Conservation (phyloP, 257 asterid genomes). For the Euphrasia confusa region DNA sequence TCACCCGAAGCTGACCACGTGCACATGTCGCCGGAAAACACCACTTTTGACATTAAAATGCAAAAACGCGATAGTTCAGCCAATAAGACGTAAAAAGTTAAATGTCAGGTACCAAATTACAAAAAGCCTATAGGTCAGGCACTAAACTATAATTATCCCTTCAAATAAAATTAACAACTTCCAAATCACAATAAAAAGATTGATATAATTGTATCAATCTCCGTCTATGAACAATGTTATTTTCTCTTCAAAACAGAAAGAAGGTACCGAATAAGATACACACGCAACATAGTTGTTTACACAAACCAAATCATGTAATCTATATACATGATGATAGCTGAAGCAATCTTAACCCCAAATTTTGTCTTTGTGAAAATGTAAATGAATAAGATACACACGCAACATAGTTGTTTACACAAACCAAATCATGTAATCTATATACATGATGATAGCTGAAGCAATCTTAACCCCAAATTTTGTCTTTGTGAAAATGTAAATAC, state of each 20-base stretch:
- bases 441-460: background rate
- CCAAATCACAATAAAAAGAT: no score
- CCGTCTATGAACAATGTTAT: no score
- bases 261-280: background rate
- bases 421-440: conserved; percentile 16
- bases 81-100: no score
- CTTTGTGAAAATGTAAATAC: conserved; percentile 13
- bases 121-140: no score
- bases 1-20: no score
- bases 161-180: no score
- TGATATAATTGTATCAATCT: no score
- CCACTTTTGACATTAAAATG: no score
- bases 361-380: conserved; percentile 1
- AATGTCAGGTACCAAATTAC: no score
- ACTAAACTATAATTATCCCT: no score
- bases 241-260: background rate
- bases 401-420: background rate
- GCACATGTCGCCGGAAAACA: no score
- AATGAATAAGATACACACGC: background rate
- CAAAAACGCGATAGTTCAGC: no score
- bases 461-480: background rate
- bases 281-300: background rate
- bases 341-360: background rate
- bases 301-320: conserved; percentile 7
- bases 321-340: background rate